These are phyloP conservation scores for Phalaenopsis equestris DNA, from an alignment of 106 monocot genomes.

Conservation along the genomic window DNA sequence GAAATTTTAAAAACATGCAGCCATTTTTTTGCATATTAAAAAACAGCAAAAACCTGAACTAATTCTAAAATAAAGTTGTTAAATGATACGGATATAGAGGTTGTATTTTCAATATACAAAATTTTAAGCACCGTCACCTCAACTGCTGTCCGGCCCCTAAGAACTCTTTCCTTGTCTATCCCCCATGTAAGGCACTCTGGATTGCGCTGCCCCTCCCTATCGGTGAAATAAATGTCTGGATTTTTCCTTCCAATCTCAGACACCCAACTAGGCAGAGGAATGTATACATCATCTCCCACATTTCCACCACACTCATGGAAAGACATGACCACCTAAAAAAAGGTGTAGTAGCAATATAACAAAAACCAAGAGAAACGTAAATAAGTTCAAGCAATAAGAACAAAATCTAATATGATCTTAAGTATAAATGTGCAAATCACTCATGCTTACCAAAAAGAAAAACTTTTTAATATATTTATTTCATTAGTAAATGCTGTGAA, in stretches of 20 bases:
- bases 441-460: background rate
- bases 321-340: constrained; percentile 83
- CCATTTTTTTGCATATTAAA: background rate
- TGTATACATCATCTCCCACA: constrained; percentile 78
- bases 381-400: background rate
- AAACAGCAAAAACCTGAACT: background rate
- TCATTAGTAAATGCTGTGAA: background rate
- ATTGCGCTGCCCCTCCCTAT: constrained; percentile 61
- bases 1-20: background rate
- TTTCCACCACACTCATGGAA: constrained; percentile 98
- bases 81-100: background rate
- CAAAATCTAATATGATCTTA: no score
- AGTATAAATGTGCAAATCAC: background rate
- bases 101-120: background rate
- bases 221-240: constrained; percentile 89
- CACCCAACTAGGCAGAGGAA: constrained; percentile 82
- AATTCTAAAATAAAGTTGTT: background rate
- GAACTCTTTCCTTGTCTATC: constrained; percentile 87
- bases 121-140: constrained; percentile 44
- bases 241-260: constrained; percentile 74
- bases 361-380: background rate
- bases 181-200: constrained; percentile 84
- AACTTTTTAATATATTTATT: background rate
- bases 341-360: background rate
- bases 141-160: constrained; percentile 81